These are phyloP conservation scores for Pyracantha coccinea DNA, from an alignment of 331 rosid species.

Conservation along the genomic window DNA sequence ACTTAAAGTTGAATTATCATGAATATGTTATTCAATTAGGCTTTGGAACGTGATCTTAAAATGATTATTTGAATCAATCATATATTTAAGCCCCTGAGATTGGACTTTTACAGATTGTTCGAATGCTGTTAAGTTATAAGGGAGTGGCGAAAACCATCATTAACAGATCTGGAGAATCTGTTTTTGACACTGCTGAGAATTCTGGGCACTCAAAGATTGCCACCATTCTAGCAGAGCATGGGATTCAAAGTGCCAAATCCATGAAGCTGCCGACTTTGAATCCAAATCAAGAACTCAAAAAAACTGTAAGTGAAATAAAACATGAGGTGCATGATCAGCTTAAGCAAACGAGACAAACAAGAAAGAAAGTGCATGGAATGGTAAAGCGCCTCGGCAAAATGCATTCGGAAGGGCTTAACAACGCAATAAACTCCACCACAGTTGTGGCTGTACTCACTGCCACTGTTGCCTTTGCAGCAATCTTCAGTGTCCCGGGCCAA, in stretches of 20 bases:
- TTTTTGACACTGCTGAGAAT: conserved; percentile 60
- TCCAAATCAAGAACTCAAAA: conserved; percentile 51
- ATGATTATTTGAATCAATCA: not conserved
- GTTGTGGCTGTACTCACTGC: conserved; percentile 76
- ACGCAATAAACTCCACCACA: conserved; percentile 70
- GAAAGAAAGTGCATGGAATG: conserved; percentile 53
- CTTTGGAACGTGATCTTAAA: not conserved
- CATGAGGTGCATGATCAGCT: conserved; percentile 75
- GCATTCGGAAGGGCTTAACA: conserved; percentile 76
- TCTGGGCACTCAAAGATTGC: conserved; percentile 28
- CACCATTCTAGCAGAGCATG: conserved; percentile 31
- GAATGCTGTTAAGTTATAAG: conserved; percentile 35
- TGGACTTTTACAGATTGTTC: conserved; percentile 42
- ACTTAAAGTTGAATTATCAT: not conserved
- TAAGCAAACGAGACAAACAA: conserved; percentile 61
- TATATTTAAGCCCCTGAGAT: not conserved
- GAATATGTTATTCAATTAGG: not conserved
- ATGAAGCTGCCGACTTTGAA: conserved; percentile 31
- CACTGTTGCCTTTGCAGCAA: conserved; percentile 75
- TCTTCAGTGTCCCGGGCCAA: conserved; percentile 64
- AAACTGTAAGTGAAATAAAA: conserved; percentile 66
- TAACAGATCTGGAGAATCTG: conserved; percentile 61
- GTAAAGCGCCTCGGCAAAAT: conserved; percentile 60
- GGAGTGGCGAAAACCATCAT: conserved; percentile 34
- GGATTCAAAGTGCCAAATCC: conserved; percentile 55